Evolutionary conservation across 106 monocot species (phyloP), one percentile per base, ranked within the genome.

Genomic region (Platanthera zijinensis): DNA sequence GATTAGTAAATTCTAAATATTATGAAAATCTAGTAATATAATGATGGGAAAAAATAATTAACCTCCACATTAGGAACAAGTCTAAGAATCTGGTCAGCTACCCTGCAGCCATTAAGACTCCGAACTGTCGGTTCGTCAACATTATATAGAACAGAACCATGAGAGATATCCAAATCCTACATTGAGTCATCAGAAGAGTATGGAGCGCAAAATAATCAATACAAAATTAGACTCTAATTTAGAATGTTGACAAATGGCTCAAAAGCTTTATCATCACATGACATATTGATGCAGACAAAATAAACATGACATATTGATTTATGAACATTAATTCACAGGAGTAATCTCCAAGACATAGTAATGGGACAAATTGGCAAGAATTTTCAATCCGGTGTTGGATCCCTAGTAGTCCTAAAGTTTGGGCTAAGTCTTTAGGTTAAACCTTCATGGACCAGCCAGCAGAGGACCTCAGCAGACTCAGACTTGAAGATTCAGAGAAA

Each of bases 31-130:
- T 19, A 70, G 5, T 61, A 52, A 19, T 57, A 6, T 50, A 51
- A 67, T n/a, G 39, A 32, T 32, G 51, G 25, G 12, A 11, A 62
- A 64, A 69, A 73, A 8, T 73, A 52, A 30, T 56, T 74, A 74
- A 89, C 97, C 93, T 99, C 85, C 54, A 88, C 68, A 90, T 99
- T 85, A 11, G 97, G 97, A 72, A 99, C 91, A 81, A 94, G 88
- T 4, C 94, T 89, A 85, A 99, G 94, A 80, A 99, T 94, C 80
- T 92, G 93, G 64, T 99, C 97, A 52, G 97, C 97, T 12, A 99
- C 97, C 64, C 97, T 84, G 76, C 97, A 99, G 8, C 97, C 97
- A 92, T 99, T 99, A 54, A 99, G 89, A 80, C 94, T 99, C 77
- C 97, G 80, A 74, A 92, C 89, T 56, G 94, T 94, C 46, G 81